phyloP scores from a whole-genome alignment of 73 alveolate genomes.

The Paramecium tetraurelia region DNA sequence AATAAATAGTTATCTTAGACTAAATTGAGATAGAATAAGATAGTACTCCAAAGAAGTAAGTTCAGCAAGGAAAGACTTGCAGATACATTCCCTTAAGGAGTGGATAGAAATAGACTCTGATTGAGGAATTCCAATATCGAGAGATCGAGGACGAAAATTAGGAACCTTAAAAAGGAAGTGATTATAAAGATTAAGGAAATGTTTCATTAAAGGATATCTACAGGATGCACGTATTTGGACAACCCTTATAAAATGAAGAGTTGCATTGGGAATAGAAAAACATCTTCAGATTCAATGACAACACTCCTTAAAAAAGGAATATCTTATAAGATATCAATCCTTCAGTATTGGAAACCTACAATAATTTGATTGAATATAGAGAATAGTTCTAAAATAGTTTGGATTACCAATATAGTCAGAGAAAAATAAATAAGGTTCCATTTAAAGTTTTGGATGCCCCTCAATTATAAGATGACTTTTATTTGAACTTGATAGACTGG shows the following conservation, averaged over 20 bases:
- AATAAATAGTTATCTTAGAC: not conserved
- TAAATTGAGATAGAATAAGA: not conserved
- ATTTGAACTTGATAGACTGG: slow-evolving; percentile 97
- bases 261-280: slow-evolving; percentile 32
- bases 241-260: not conserved
- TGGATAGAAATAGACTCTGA: not conserved
- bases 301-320: not conserved
- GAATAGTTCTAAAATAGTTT: not conserved
- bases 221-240: slow-evolving; percentile 42
- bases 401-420: not conserved
- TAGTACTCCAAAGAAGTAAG: not conserved
- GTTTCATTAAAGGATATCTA: slow-evolving; percentile 3
- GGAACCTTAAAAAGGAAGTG: not conserved
- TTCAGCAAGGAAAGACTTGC: slow-evolving; percentile 4
- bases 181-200: not conserved
- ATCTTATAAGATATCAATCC: not conserved
- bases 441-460: slow-evolving; percentile 99
- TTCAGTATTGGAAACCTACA: not conserved
- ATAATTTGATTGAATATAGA: slow-evolving; percentile 1
- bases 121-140: slow-evolving; percentile 21
- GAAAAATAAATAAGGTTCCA: slow-evolving; percentile 96
- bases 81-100: slow-evolving; percentile 46
- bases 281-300: not conserved
- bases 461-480: slow-evolving; percentile 95
- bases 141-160: not conserved